phyloP scores from a whole-genome alignment of 1,284 basidiomycete species.

The Puccinia horiana region DNA sequence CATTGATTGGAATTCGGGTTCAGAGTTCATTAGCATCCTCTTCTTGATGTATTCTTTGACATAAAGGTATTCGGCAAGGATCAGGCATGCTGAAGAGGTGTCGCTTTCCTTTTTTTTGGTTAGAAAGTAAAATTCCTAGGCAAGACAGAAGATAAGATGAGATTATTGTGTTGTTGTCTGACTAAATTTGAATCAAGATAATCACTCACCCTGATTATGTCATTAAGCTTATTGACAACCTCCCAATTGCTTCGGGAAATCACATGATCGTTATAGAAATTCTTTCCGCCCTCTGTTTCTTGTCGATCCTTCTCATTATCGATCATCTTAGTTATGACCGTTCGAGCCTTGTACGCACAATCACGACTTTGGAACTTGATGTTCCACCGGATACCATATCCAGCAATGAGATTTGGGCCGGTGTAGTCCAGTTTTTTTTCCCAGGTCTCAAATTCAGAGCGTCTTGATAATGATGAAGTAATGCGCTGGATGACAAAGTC shows the following conservation, averaged over 20 bases:
- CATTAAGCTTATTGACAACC: background rate
- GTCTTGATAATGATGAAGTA: background rate
- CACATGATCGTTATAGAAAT: background rate
- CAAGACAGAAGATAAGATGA: background rate
- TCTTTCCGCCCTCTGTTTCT: background rate
- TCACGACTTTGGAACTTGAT: slow-evolving; percentile 17
- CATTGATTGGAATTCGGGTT: background rate
- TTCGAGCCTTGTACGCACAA: background rate
- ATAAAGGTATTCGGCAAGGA: background rate
- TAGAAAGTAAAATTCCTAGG: slow-evolving; percentile 2
- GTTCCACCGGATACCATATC: slow-evolving; percentile 17
- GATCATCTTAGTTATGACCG: background rate
- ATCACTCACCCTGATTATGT: background rate
- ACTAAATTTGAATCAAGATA: background rate
- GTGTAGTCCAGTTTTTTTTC: background rate
- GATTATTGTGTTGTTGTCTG: too few relatives aligned
- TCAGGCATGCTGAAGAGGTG: background rate
- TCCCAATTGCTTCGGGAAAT: background rate
- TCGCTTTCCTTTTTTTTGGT: background rate
- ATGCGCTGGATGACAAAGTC: slow-evolving; percentile 5
- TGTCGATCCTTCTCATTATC: background rate
- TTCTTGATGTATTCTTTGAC: background rate
- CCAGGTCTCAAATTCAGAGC: background rate
- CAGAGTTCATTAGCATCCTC: background rate
- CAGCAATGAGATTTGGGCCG: background rate